Conservation (phyloP, 495 filamentous ascomycete genomes). For the Elasticomyces elasticus region DNA sequence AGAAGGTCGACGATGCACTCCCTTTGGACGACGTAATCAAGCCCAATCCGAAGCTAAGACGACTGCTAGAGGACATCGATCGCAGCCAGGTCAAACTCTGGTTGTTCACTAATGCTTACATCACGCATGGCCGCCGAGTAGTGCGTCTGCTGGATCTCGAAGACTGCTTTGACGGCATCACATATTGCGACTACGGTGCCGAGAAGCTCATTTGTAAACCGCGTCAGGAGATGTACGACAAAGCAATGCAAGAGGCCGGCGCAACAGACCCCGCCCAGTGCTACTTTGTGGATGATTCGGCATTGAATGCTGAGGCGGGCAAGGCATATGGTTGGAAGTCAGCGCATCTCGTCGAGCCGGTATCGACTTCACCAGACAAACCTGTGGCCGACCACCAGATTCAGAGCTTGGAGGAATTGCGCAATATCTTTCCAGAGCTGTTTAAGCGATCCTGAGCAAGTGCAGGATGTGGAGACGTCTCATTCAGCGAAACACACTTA, state of each 20-base stretch:
- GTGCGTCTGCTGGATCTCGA: slow-evolving; percentile 71
- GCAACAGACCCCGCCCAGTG: slow-evolving; percentile 43
- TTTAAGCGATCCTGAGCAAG: slow-evolving; percentile 26
- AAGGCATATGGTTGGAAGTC: slow-evolving; percentile 68
- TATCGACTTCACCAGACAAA: slow-evolving; percentile 44
- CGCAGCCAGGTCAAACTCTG: slow-evolving; percentile 70
- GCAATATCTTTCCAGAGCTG: slow-evolving; percentile 61
- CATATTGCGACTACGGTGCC: slow-evolving; percentile 75
- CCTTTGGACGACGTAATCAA: slow-evolving; percentile 76
- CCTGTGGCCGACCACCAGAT: slow-evolving; percentile 61
- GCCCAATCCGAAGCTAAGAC: slow-evolving; percentile 62
- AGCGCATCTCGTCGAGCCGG: slow-evolving; percentile 72
- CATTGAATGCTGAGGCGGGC: slow-evolving; percentile 60
- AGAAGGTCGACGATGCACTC: slow-evolving; percentile 87
- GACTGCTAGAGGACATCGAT: slow-evolving; percentile 71
- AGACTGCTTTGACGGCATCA: slow-evolving; percentile 85
- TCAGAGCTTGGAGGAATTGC: slow-evolving; percentile 59
- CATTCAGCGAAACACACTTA: too few species aligned
- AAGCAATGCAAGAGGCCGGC: slow-evolving; percentile 48
- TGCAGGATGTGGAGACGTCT: too few species aligned
- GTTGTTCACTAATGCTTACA: slow-evolving; percentile 94
- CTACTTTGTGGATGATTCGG: slow-evolving; percentile 86
- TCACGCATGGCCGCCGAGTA: slow-evolving; percentile 77
- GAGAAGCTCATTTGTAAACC: slow-evolving; percentile 75
- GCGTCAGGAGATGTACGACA: slow-evolving; percentile 68